phyloP scores from a whole-genome alignment of 768 basidiomycete species.

The Hortiboletus flavorubellus region DNA sequence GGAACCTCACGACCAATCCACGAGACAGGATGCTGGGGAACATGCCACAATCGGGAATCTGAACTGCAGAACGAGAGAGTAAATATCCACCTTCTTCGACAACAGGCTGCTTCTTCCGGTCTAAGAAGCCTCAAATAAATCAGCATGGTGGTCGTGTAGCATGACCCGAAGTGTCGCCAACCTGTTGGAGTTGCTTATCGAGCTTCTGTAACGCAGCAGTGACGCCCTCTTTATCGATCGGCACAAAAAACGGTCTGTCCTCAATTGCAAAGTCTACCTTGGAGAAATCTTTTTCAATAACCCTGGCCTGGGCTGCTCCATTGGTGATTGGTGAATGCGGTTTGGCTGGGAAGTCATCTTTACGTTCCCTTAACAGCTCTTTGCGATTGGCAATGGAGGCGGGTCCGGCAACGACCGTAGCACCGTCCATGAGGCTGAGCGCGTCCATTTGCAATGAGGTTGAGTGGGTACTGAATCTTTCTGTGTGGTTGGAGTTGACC shows the following conservation, averaged over 20 bases:
- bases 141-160: background rate
- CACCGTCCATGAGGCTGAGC: constrained; percentile 41
- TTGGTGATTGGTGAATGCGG: constrained; percentile 10
- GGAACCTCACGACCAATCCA: constrained; percentile 72
- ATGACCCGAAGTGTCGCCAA: constrained; percentile 3
- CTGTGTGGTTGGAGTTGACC: background rate
- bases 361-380: constrained; percentile 20
- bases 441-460: constrained; percentile 20
- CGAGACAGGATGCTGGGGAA: constrained; percentile 48
- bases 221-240: constrained; percentile 63
- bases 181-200: constrained; percentile 53
- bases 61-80: background rate
- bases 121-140: constrained; percentile 33
- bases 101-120: constrained; percentile 54
- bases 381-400: constrained; percentile 24
- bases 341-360: constrained; percentile 21
- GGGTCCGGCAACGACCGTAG: constrained; percentile 44
- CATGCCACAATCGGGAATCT: background rate
- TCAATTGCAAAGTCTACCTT: constrained; percentile 49
- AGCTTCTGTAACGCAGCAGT: constrained; percentile 68
- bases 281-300: constrained; percentile 38
- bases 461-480: background rate
- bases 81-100: constrained; percentile 52
- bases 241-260: constrained; percentile 68
- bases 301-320: constrained; percentile 9